phyloP scores from a whole-genome alignment of 2,329 filamentous ascomycete genomes.

The Diaporthe velutina region DNA sequence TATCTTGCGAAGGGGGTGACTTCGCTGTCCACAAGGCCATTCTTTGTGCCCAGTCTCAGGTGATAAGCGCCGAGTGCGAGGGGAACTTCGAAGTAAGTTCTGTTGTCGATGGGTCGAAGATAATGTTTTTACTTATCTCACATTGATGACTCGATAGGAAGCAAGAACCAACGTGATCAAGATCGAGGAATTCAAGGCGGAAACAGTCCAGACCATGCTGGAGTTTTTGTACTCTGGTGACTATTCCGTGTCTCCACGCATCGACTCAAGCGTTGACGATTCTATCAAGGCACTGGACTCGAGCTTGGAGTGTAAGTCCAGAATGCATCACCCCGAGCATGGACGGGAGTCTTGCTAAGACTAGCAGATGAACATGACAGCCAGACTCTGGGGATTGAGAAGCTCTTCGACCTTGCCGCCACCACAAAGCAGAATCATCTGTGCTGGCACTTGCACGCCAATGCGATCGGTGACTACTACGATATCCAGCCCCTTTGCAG shows the following conservation, averaged over 20 bases:
- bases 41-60: background rate
- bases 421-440: background rate
- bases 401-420: background rate
- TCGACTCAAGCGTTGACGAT: too few relatives aligned
- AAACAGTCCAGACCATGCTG: background rate
- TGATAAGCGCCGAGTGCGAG: background rate
- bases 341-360: background rate
- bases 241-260: background rate
- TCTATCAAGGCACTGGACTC: too few relatives aligned
- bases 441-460: background rate
- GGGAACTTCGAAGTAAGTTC: background rate
- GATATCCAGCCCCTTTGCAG: background rate
- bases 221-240: background rate
- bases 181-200: background rate
- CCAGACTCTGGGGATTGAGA: background rate
- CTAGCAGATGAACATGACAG: background rate
- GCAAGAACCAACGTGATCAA: background rate
- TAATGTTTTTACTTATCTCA: background rate
- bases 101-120: background rate
- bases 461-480: conserved; percentile 3
- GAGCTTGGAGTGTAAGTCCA: background rate
- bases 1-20: background rate
- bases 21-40: background rate
- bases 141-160: background rate
- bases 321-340: background rate